Evolutionary conservation across 1,284 basidiomycete species (phyloP), one percentile per base, ranked within the genome.

Genomic region (Naganishia albida): DNA sequence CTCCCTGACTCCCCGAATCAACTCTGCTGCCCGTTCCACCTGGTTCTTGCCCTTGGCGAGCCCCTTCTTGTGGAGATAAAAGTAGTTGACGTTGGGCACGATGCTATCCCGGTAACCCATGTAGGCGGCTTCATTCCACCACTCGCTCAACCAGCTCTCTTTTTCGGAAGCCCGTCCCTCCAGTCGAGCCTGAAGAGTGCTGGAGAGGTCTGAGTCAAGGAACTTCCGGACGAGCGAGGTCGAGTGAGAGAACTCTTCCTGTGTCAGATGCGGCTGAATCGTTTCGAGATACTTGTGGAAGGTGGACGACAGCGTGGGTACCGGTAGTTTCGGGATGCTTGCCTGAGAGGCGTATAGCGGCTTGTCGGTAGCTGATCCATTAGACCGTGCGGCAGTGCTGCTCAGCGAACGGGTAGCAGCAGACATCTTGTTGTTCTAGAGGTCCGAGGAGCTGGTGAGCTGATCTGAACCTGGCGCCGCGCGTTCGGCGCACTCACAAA

Each of bases 61-160:
- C 72, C 91, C 90, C 66, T 89, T 85, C 70, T 88, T 79, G 78
- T 98, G 94, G 13, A 93, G 84, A 78, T 93, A 98, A 81, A 90
- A 99, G 82, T 99, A 99, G 83, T 88, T 92, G 73, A 96, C 93
- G 73, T 88, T 91, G 25, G 95, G 92, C 28, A 97, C 88, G 42
- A 97, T 90, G 6, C 94, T 88, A 71, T 96, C 83, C 40, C 83
- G 74, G 68, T 79, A 80, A 12, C 76, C 75, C 78, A 82, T 80
- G 75, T 84, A 84, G 26, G 93, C 94, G 10, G 80, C 85, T 48
- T 97, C 91, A 79, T 98, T 96, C 95, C 95, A 99, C 95, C 95
- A 99, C 65, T 96, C 92, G 63, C 85, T 84, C 39, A 99, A 83
- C 95, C 95, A 99, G 81, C 84, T 94, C 71, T 85, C 85, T 66